These are phyloP conservation scores for Arthrobotrys sphaeroides DNA, from an alignment of 2,329 filamentous ascomycete species.

Conservation along the genomic window DNA sequence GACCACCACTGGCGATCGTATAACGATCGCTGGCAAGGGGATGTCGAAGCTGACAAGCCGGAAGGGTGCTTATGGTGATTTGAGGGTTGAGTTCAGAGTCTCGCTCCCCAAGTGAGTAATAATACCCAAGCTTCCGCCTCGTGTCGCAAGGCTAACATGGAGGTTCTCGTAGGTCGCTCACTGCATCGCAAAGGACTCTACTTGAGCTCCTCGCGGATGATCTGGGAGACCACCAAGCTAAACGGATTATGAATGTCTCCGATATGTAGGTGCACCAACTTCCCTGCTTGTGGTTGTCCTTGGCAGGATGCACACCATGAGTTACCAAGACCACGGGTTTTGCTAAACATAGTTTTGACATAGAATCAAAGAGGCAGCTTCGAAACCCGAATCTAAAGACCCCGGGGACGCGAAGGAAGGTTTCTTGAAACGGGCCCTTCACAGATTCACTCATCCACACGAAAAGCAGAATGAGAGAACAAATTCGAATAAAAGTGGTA, in stretches of 20 bases:
- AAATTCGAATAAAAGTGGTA: not conserved
- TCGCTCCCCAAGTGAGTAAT: slow-evolving; percentile 84
- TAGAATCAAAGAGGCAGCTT: slow-evolving; percentile 32
- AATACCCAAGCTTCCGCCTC: too few relatives aligned
- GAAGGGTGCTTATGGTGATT: slow-evolving; percentile 76
- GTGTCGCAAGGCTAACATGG: slow-evolving; percentile 7
- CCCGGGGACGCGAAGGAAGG: slow-evolving; percentile 16
- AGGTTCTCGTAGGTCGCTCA: slow-evolving; percentile 65
- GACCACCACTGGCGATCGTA: slow-evolving; percentile 89
- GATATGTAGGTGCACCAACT: slow-evolving; percentile 57
- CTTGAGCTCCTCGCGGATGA: slow-evolving; percentile 96
- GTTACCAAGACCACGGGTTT: not conserved
- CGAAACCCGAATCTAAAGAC: not conserved
- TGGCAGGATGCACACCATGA: too few relatives aligned
- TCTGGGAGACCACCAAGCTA: slow-evolving; percentile 90
- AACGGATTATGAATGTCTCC: slow-evolving; percentile 85
- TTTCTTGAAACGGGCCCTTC: slow-evolving; percentile 43
- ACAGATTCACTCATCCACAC: slow-evolving; percentile 34
- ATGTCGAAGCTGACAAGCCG: slow-evolving; percentile 82
- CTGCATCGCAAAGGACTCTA: slow-evolving; percentile 88
- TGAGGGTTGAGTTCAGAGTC: slow-evolving; percentile 94
- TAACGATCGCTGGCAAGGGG: slow-evolving; percentile 88
- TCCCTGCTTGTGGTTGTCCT: not conserved
- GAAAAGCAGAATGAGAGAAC: slow-evolving; percentile 37
- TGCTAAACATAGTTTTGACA: not conserved